Base-by-base conservation (phyloP, 306 rosid species). In the Potentilla sterilis region DNA sequence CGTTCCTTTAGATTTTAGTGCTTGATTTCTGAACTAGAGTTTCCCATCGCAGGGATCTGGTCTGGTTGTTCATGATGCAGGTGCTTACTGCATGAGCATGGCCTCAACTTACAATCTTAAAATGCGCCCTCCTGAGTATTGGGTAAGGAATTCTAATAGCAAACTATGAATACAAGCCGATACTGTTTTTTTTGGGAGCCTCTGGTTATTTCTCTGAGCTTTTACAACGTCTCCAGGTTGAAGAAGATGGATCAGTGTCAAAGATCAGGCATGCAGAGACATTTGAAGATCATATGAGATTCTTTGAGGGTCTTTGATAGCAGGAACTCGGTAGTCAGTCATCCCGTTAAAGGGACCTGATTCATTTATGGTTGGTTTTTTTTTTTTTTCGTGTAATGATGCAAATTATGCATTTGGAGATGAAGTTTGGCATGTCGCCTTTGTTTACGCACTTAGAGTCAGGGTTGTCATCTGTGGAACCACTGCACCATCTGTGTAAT, bases 21-120 rank as follows among this genome's bases (percentile, higher is more conserved):
- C 46, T 72, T 24, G 57, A 34, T 66, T 57, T 81, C 74, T 84
- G 52, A 84, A 18, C 37, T 47, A 69, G 66, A 19, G 16, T 15
- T 75, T 72, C 74, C 47, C 66, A 70, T 70, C 87, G 77, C 90
- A 95, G 99, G 99, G 96, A 76, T 76, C 90, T 75, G 99, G 99
- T 74, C 85, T 95, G 69, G 97, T 90, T 73, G 97, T 95, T 85
- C 99, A 95, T 55, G 99, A 95, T 80, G 97, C 97, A 4, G 98
- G 98, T 55, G 98, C 98, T 66, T 95, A 95, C 80, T 95, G 97
- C 84, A 92, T 92, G 98, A 95, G 97, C 87, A 95, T 95, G 99
- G 97, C 97, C 61, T 95, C 99, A 13, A 92, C 98, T 41, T 95
- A 92, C 86, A 92, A 95, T 86, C 93, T 95, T 65, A 92, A 92